Base-by-base conservation (phyloP, 371 early-diverging fungal species). In the Saksenaea vasiformis region DNA sequence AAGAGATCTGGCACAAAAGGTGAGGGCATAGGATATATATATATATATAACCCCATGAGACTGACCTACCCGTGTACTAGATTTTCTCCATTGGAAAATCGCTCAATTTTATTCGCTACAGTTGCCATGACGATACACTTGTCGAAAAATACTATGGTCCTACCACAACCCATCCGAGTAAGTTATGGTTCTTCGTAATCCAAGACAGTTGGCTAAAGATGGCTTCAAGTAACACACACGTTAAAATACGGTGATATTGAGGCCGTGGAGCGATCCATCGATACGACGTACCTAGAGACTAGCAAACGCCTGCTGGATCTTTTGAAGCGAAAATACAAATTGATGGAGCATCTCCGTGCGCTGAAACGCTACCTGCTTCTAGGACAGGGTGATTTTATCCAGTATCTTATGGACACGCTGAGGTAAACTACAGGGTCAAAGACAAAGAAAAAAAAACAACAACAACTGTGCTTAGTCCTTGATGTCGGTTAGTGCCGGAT, bases 381-480 rank as follows among this genome's bases (percentile, higher is more conserved):
- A 15, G 95, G 93, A 38, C 95, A 97, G 73, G 98, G 97, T n/a
- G 97, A 98, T 68, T 96, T 97, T 79, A 90, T 95, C 44, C 92
- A 93, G 64, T 85, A 87, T 57, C 73, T 98, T 37, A 90, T 96
- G 90, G 94, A 92, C 64, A 82, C 85, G 19, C 68, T 98, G 38
- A 90, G 91, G 90, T 93, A 83, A 53, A n/a, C n/a, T n/a, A n/a
- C n/a, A n/a, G n/a, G n/a, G n/a, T n/a, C n/a, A n/a, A n/a, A n/a
- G n/a, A n/a, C n/a, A n/a, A n/a, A n/a, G n/a, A n/a, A n/a, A n/a
- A n/a, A n/a, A n/a, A n/a, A 27, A 31, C 19, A 11, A 58, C 19
- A 58, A 31, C 55, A 62, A 44, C 3, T 28, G 24, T 26, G 14
- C 22, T 17, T 19, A 3, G 36, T 9, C 13, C 1, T 24, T 19